Evolutionary conservation across 768 basidiomycete species (phyloP), one percentile per base, ranked within the genome.

Genomic region (Xerocomellus intermedius): DNA sequence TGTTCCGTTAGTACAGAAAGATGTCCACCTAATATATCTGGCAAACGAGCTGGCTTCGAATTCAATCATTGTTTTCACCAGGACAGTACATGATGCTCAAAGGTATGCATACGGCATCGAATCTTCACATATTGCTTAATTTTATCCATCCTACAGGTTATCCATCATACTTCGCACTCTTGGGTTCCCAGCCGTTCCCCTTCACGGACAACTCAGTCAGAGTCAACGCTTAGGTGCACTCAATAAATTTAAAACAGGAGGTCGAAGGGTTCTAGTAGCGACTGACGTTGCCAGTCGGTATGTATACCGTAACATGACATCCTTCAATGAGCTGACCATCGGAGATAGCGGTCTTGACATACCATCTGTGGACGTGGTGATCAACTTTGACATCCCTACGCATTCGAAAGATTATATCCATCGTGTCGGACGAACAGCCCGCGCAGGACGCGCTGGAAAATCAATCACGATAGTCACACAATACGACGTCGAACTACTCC

Each of bases 381-480:
- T 99, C 73, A 99, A 99, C 74, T 99, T 92, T 70, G 95, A 97
- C 71, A 89, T 98, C 59, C 97, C 97, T 2, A 92, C 92, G 1
- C 92, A 98, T 69, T 98, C 95, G 16, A 98, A 99, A 76, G 97
- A 98, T 71, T 99, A 99, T 73, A 97, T 99, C 47, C 97, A 99
- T 69, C 86, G 97, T 42, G 97, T 99, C 10, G 97, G 97, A 37
- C 85, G 97, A 53, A 99, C 97, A 32, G 97, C 97, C 7, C 89
- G 97, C 67, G 97, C 97, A 3, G 97, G 97, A n/a, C 84, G 97
- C 41, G 85, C 94, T 2, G 97, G 97, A 42, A 98, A 98, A 75
- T 87, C 92, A 1, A 90, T 99, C 64, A 97, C 95, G n/a, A 82
- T 99, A 39, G 94, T 98, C 22, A 93, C 96, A 6, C 97, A 99